Conservation (phyloP, 2,329 filamentous ascomycete genomes). For the Graphilbum fragrans region DNA sequence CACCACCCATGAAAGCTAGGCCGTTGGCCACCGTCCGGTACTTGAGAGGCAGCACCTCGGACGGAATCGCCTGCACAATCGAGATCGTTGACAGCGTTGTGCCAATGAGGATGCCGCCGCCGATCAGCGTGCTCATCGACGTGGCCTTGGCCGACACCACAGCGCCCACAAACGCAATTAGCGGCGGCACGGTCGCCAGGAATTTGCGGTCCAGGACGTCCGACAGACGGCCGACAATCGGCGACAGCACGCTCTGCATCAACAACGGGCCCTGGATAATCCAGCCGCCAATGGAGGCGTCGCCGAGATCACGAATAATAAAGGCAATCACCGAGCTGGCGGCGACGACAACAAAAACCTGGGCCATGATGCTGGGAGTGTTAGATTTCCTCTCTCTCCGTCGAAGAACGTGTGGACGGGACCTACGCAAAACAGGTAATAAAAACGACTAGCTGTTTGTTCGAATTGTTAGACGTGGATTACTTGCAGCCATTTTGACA, state of each 20-base stretch:
- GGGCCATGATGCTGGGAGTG: conserved; percentile 29
- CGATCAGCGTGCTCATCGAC: conserved; percentile 43
- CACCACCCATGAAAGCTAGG: conserved; percentile 35
- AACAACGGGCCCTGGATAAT: conserved; percentile 44
- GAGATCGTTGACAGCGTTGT: conserved; percentile 39
- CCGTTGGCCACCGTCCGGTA: conserved; percentile 44
- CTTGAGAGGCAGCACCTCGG: conserved; percentile 43
- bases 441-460: conserved; percentile 22
- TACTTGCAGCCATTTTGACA: no score
- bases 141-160: conserved; percentile 41
- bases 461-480: neutral
- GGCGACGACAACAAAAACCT: conserved; percentile 43
- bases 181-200: conserved; percentile 36
- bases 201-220: conserved; percentile 44
- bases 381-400: no score
- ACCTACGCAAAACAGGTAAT: conserved; percentile 36
- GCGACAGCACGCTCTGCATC: conserved; percentile 44
- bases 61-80: conserved; percentile 42
- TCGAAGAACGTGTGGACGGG: no score
- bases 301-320: conserved; percentile 39
- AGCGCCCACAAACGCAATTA: conserved; percentile 40
- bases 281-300: conserved; percentile 37
- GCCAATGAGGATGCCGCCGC: conserved; percentile 45
- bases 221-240: conserved; percentile 41
- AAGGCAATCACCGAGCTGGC: conserved; percentile 44